phyloP scores from a whole-genome alignment of 495 filamentous ascomycete species.

The Hypoxylon rickii region DNA sequence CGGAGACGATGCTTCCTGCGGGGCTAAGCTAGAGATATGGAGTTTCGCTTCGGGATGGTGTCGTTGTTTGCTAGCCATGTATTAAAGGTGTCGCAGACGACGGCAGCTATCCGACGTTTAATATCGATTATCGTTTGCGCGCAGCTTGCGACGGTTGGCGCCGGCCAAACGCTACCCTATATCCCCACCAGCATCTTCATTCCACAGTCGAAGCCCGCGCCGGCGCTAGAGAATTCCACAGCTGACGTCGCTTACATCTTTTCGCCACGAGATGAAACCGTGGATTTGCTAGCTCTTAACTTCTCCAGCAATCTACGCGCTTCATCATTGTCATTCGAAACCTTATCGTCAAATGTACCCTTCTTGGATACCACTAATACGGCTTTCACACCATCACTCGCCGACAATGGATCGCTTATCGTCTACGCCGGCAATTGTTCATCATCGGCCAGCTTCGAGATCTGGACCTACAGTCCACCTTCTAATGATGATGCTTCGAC shows the following conservation, averaged over 20 bases:
- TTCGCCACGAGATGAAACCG: constrained; percentile 47
- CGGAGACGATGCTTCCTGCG: constrained; percentile 32
- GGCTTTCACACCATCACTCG: constrained; percentile 67
- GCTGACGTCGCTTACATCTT: constrained; percentile 63
- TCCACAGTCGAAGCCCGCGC: constrained; percentile 52
- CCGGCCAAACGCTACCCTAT: constrained; percentile 65
- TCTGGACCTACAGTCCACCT: constrained; percentile 46
- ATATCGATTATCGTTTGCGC: constrained; percentile 25
- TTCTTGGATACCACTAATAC: constrained; percentile 57
- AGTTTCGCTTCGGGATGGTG: constrained; percentile 34
- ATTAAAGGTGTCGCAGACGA: constrained; percentile 25
- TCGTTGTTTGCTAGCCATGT: constrained; percentile 29
- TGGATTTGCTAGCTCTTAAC: constrained; percentile 66
- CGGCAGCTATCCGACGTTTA: constrained; percentile 30
- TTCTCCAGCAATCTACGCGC: constrained; percentile 59
- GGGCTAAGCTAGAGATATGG: constrained; percentile 32
- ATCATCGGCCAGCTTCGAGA: constrained; percentile 39
- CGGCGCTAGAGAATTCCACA: constrained; percentile 26
- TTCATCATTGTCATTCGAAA: constrained; percentile 56
- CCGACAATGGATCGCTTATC: constrained; percentile 66
- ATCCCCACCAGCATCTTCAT: constrained; percentile 71
- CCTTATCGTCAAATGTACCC: constrained; percentile 65
- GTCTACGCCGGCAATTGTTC: constrained; percentile 73
- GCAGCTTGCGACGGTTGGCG: constrained; percentile 16
- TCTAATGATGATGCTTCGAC: constrained; percentile 16